Percentiles rank a stretch among this genome's conserved stretches.
phyloP scores from a whole-genome alignment of 2,329 filamentous ascomycete genomes.

The Xylariales sp. region DNA sequence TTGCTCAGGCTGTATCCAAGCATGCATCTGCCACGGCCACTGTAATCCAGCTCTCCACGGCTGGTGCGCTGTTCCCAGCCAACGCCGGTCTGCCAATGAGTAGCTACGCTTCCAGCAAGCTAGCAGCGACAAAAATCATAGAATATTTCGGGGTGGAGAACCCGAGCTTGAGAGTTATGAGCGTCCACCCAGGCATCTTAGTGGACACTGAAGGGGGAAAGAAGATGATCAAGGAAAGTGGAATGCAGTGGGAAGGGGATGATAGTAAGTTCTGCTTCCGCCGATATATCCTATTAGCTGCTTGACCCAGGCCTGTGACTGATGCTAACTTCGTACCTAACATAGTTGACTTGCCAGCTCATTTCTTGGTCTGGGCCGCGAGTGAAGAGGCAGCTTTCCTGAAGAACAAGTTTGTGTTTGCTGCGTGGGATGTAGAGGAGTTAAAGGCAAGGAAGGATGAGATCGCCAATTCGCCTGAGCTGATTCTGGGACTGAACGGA shows the following conservation, averaged over 20 bases:
- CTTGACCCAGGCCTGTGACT: too few relatives aligned
- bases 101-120: conserved; percentile 29
- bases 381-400: conserved; percentile 18
- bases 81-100: conserved; percentile 32
- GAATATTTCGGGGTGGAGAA: conserved; percentile 20
- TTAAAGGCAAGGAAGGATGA: conserved; percentile 16
- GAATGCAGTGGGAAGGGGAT: conserved; percentile 15
- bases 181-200: conserved; percentile 17
- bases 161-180: conserved; percentile 14
- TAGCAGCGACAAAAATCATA: conserved; percentile 18
- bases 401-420: conserved; percentile 19
- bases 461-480: conserved; percentile 10
- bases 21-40: conserved; percentile 11
- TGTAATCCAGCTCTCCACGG: conserved; percentile 14
- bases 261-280: conserved; percentile 15
- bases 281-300: neutral
- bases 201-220: conserved; percentile 13
- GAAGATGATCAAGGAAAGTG: conserved; percentile 16
- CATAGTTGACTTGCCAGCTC: conserved; percentile 10
- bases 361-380: conserved; percentile 17
- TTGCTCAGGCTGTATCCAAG: conserved; percentile 10
- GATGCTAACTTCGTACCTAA: neutral
- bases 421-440: conserved; percentile 18
- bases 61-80: conserved; percentile 22
- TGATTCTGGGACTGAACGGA: conserved; percentile 16